phyloP scores from a whole-genome alignment of 1,284 basidiomycete species.

The Limonomyces culmigenus region DNA sequence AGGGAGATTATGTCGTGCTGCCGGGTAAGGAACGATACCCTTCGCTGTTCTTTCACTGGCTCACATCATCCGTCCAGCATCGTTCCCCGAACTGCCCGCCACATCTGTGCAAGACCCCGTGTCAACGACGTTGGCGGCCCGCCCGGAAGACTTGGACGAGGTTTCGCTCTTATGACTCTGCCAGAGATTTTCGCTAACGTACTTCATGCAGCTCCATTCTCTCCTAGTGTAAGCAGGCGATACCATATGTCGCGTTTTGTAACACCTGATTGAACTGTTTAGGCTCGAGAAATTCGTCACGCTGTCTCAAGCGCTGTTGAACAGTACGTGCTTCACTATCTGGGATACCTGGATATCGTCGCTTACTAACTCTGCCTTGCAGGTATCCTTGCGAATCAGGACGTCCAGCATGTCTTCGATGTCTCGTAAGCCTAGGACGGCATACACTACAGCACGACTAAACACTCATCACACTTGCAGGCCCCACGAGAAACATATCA shows the following conservation, averaged over 20 bases:
- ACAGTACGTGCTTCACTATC: slow-evolving; percentile 27
- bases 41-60: no score
- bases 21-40: no score
- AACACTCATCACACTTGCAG: slow-evolving; percentile 18
- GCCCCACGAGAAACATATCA: slow-evolving; percentile 38
- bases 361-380: slow-evolving; percentile 1
- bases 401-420: slow-evolving; percentile 32
- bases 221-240: no score
- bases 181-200: not conserved
- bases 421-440: slow-evolving; percentile 25
- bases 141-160: slow-evolving; percentile 25
- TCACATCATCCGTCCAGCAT: no score
- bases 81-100: no score
- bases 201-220: no score
- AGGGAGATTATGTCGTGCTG: slow-evolving; percentile 25
- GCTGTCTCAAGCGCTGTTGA: slow-evolving; percentile 42
- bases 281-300: slow-evolving; percentile 51
- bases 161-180: slow-evolving; percentile 15
- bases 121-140: no score
- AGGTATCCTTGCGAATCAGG: slow-evolving; percentile 29
- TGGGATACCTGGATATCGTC: no score
- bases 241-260: no score
- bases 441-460: not conserved
- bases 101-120: no score
- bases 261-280: no score